Base-by-base conservation (phyloP, 2,329 filamentous ascomycete species). In the Colletotrichum nymphaeae region DNA sequence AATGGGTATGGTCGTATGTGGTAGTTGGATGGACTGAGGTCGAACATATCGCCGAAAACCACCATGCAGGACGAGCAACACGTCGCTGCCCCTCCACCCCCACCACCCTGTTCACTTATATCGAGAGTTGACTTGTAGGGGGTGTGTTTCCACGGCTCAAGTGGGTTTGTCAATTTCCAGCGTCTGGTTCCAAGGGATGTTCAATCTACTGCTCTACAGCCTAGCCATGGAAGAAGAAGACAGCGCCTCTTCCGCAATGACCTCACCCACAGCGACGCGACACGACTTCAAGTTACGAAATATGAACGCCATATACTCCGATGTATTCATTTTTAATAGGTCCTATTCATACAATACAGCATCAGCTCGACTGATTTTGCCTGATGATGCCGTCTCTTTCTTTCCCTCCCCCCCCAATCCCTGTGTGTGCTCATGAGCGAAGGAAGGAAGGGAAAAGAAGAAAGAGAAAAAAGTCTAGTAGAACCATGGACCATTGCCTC, bases 311-410 rank as follows among this genome's bases (percentile, higher is more conserved):
- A 65, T 65, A 12, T 55, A 59, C 42, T 73, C 67, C 60, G 22
- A 14, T 72, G 68, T 74, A 62, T 75, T 74, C 35, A 12, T 19
- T 63, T 59, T 62, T 53, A 9, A 46, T 9, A 19, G 32, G 35
- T 58, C 46, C 46, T 75, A 71, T 26, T 74, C 63, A 35, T 75
- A 71, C 73, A 75, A 57, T 53, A 32, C 55, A 56, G 35, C 67
- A 68, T 52, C 63, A 52, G 57, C 63, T 42, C 30, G 52, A 53
- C 42, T 46, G 28, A 30, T 28, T 14, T 14, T 28, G 42, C 53
- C 14, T 32, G 66, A 22, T 46, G 60, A 62, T 60, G 52, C 32
- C 42, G 42, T 49, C 42, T 49, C 42, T 58, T 53, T 63, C 56
- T 57, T 74, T 69, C 28, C 46, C 56, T 57, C 73, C 49, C 26